A percentile compares a stretch with the other conserved stretches of the same genome.
phyloP scores from a whole-genome alignment of 352 stramenopile genomes.

The Albugo candida region DNA sequence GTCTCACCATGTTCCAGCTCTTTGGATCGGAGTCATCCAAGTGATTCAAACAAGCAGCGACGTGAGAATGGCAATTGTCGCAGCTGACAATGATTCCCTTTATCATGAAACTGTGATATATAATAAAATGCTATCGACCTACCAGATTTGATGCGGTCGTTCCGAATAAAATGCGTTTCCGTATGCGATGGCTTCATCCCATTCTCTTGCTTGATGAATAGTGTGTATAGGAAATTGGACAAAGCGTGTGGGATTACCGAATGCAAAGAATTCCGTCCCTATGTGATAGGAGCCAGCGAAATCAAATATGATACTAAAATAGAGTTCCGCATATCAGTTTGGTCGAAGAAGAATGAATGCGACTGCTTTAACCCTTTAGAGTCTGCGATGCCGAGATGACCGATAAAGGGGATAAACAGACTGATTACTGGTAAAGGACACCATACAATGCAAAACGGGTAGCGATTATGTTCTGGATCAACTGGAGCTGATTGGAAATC shows the following conservation, averaged over 20 bases:
- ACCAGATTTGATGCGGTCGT: constrained; percentile 91
- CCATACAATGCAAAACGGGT: constrained; percentile 87
- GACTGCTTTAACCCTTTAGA: constrained; percentile 31
- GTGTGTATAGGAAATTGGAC: constrained; percentile 52
- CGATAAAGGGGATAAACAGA: constrained; percentile 91
- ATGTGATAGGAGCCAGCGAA: constrained; percentile 92
- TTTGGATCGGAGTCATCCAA: constrained; percentile 28
- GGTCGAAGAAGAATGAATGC: background rate
- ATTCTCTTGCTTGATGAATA: constrained; percentile 25
- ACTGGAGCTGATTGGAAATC: background rate
- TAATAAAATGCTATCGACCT: background rate
- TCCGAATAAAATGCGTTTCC: constrained; percentile 84
- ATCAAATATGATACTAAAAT: constrained; percentile 83
- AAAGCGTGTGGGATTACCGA: constrained; percentile 76
- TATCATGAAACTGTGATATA: background rate
- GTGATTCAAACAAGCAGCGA: constrained; percentile 57
- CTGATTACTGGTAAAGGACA: constrained; percentile 80
- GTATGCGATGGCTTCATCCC: constrained; percentile 78
- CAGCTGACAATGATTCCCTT: constrained; percentile 20
- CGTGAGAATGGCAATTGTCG: constrained; percentile 96
- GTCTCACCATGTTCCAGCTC: constrained; percentile 61
- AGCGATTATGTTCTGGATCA: constrained; percentile 19
- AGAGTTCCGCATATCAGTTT: background rate
- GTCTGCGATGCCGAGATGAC: constrained; percentile 87
- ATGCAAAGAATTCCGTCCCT: constrained; percentile 70